Percentiles rank a stretch among this genome's conserved stretches.
Evolutionary conservation across 108 stramenopile genomes (phyloP).

Genomic region (Aurantiochytrium sp.): DNA sequence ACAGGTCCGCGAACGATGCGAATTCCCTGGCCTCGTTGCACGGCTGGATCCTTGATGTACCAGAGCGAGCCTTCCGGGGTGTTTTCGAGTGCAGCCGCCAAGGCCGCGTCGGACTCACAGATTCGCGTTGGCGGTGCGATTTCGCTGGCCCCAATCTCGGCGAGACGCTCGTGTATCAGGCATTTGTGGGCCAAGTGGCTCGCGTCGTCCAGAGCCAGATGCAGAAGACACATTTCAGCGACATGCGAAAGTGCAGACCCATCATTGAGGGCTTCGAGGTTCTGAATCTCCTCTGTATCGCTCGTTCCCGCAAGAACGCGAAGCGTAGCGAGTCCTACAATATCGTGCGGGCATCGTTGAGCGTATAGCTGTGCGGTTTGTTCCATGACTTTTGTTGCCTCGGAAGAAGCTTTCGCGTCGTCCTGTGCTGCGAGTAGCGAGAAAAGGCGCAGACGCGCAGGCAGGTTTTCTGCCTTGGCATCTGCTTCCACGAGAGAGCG

Average conservation of each 20-base stretch:
- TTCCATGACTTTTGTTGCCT: not conserved
- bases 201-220: not conserved
- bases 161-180: not conserved
- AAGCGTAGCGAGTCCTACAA: not conserved
- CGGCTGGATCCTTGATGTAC: constrained; percentile 11
- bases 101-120: not conserved
- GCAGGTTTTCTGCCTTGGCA: not conserved
- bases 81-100: not conserved
- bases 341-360: not conserved
- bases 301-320: not conserved
- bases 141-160: not conserved
- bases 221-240: not conserved
- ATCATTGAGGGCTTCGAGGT: not conserved
- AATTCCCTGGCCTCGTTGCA: constrained; percentile 10
- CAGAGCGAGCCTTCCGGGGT: not conserved
- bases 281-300: too few relatives aligned
- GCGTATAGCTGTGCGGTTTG: not conserved
- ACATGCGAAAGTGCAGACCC: not conserved
- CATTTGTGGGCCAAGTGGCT: not conserved
- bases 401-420: too few relatives aligned
- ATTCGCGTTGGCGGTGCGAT: not conserved
- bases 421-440: not conserved
- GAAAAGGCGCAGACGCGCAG: not conserved
- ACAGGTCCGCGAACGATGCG: not conserved
- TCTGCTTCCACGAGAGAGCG: not conserved